Percentiles rank a stretch among this genome's conserved stretches.
Evolutionary conservation across 768 basidiomycete species (phyloP).

Genomic region (Rubroboletus pulcherrimus): DNA sequence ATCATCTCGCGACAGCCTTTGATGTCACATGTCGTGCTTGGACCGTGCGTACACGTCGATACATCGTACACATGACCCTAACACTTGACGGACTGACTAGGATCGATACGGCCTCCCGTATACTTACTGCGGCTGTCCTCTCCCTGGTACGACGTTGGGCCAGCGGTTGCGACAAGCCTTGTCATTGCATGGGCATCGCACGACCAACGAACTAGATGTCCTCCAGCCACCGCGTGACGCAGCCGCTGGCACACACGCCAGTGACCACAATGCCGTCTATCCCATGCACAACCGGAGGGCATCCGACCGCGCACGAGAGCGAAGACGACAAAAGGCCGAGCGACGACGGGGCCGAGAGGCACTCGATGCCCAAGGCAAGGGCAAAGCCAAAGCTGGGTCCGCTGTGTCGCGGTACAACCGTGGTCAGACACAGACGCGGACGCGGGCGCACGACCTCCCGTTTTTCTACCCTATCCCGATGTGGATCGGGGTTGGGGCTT

Average conservation of each 20-base stretch:
- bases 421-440: too few relatives aligned
- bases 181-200: background rate
- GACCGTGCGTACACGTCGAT: slow-evolving; percentile 30
- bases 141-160: slow-evolving; percentile 42
- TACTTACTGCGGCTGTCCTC: slow-evolving; percentile 56
- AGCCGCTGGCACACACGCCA: slow-evolving; percentile 46
- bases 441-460: background rate
- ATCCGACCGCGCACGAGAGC: slow-evolving; percentile 7
- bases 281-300: slow-evolving; percentile 20
- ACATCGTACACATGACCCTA: background rate
- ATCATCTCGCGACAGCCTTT: slow-evolving; percentile 40
- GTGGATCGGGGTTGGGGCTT: background rate
- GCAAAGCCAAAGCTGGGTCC: background rate
- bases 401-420: background rate
- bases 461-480: slow-evolving; percentile 15
- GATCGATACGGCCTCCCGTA: slow-evolving; percentile 50
- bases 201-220: slow-evolving; percentile 3
- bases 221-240: slow-evolving; percentile 36
- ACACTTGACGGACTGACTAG: slow-evolving; percentile 20
- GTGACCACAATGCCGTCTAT: slow-evolving; percentile 50
- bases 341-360: slow-evolving; percentile 4
- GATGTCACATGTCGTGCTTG: slow-evolving; percentile 50
- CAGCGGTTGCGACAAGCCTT: slow-evolving; percentile 37
- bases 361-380: background rate
- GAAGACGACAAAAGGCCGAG: slow-evolving; percentile 5